Percentiles rank a stretch among this genome's conserved stretches.
Conservation (phyloP, 495 filamentous ascomycete genomes). For the Massariosphaeria phaeospora region DNA sequence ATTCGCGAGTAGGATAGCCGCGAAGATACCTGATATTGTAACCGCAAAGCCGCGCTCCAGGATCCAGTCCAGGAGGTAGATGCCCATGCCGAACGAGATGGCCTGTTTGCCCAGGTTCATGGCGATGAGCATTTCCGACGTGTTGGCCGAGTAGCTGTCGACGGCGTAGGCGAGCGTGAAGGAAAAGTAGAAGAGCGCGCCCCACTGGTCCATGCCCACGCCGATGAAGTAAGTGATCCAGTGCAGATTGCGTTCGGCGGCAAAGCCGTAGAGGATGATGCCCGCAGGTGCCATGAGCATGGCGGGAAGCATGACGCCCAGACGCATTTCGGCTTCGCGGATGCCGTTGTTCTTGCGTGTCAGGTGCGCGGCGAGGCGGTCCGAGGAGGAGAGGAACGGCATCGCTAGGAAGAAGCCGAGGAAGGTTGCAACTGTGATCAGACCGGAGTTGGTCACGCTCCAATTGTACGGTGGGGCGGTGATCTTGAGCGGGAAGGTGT, state of each 20-base stretch:
- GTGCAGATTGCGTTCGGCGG: conserved; percentile 50
- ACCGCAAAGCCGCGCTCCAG: conserved; percentile 51
- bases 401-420: conserved; percentile 52
- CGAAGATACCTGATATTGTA: conserved; percentile 57
- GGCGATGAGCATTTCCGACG: conserved; percentile 60
- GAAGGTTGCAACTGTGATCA: conserved; percentile 51
- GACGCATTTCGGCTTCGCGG: conserved; percentile 59
- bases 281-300: conserved; percentile 53
- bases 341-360: conserved; percentile 53
- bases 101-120: conserved; percentile 66
- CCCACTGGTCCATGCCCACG: conserved; percentile 50
- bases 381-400: conserved; percentile 53
- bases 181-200: conserved; percentile 54
- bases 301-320: conserved; percentile 51
- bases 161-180: conserved; percentile 59
- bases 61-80: conserved; percentile 57
- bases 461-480: conserved; percentile 55
- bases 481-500: conserved; percentile 56
- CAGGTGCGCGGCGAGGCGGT: conserved; percentile 52
- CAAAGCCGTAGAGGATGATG: conserved; percentile 53
- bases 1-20: conserved; percentile 51
- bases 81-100: conserved; percentile 58
- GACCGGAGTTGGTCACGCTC: conserved; percentile 49
- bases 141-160: conserved; percentile 55
- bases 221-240: conserved; percentile 55